phyloP scores from a whole-genome alignment of 148 eudicot genomes.

The Vaccinium vitisidaea region DNA sequence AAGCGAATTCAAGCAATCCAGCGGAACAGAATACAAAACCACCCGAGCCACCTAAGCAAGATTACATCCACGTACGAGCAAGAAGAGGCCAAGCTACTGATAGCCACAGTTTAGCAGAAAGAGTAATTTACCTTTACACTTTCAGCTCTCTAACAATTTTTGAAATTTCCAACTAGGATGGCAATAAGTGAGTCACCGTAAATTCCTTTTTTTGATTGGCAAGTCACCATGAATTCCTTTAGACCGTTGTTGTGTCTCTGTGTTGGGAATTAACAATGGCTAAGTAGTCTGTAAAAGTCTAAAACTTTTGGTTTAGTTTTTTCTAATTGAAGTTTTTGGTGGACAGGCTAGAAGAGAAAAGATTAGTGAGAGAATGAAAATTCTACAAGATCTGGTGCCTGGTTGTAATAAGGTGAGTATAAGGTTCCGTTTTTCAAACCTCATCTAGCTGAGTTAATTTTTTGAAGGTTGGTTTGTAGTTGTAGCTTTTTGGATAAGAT shows the following conservation, averaged over 20 bases:
- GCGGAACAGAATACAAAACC: constrained; percentile 43
- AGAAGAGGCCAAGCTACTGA: constrained; percentile 98
- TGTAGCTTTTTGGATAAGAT: neutral
- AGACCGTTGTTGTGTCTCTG: neutral
- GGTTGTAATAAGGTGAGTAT: constrained; percentile 71
- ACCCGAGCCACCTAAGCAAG: constrained; percentile 65
- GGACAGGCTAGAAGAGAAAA: constrained; percentile 91
- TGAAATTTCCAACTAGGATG: neutral
- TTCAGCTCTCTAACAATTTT: neutral
- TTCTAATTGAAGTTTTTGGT: constrained; percentile 14
- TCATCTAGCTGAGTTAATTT: neutral
- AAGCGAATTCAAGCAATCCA: constrained; percentile 49
- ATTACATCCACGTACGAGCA: constrained; percentile 97
- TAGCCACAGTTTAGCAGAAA: constrained; percentile 93
- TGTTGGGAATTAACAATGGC: neutral
- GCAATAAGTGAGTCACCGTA: neutral
- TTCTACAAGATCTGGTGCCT: constrained; percentile 87
- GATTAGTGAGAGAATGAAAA: constrained; percentile 89
- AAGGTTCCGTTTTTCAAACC: neutral
- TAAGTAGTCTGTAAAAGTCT: neutral
- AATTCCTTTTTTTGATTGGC: neutral
- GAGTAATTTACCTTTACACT: constrained; percentile 43
- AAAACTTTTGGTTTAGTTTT: neutral
- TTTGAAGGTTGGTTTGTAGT: neutral
- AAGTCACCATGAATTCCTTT: neutral